Evolutionary conservation across 2,329 filamentous ascomycete genomes (phyloP).

Genomic region (Hypoxylon sp.): DNA sequence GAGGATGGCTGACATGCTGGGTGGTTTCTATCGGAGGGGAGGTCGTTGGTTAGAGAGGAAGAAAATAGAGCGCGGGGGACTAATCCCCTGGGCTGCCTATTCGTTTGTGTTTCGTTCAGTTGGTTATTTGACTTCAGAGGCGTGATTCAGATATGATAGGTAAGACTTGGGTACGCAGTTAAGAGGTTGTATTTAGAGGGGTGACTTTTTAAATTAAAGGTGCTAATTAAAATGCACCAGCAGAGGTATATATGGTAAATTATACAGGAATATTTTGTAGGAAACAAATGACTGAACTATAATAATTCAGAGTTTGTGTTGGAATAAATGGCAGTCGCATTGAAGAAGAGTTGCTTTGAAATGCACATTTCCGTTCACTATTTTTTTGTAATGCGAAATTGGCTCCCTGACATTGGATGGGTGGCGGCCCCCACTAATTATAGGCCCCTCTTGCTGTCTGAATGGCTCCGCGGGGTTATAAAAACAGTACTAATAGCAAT

Average conservation of each 20-base stretch:
- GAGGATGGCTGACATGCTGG: slow-evolving; percentile 92
- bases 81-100: too few relatives aligned
- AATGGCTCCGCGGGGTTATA: slow-evolving; percentile 3
- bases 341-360: slow-evolving; percentile 27
- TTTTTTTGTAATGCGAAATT: slow-evolving; percentile 37
- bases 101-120: not conserved
- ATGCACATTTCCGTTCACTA: slow-evolving; percentile 15
- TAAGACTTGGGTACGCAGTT: too few relatives aligned
- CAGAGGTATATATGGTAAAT: too few relatives aligned
- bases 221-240: too few relatives aligned
- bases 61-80: slow-evolving; percentile 15
- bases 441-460: slow-evolving; percentile 4
- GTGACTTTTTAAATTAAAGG: too few relatives aligned
- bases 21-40: not conserved
- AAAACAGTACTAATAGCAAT: slow-evolving; percentile 1
- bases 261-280: too few relatives aligned
- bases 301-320: too few relatives aligned
- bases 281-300: not conserved
- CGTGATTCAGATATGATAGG: too few relatives aligned
- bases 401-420: slow-evolving; percentile 29
- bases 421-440: slow-evolving; percentile 16
- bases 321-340: slow-evolving; percentile 5
- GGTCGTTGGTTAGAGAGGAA: slow-evolving; percentile 3
- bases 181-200: too few relatives aligned
- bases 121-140: slow-evolving; percentile 3